phyloP scores from a whole-genome alignment of 2,329 filamentous ascomycete species.

The Taxawa tesnikishii region DNA sequence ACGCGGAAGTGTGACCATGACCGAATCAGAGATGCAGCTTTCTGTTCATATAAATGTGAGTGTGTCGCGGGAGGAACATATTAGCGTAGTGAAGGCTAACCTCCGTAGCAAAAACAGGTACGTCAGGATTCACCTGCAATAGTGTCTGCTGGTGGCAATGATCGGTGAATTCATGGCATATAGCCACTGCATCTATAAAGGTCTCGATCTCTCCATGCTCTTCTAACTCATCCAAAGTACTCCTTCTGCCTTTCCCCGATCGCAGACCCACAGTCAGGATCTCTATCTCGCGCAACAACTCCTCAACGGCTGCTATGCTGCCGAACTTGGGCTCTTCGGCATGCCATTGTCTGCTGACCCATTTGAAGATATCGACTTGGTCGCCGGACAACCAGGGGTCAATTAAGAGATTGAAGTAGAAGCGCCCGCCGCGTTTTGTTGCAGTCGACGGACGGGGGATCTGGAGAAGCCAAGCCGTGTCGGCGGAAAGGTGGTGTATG shows the following conservation, averaged over 20 bases:
- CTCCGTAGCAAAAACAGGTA: conserved; percentile 47
- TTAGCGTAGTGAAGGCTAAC: conserved; percentile 14
- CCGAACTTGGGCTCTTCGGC: conserved; percentile 40
- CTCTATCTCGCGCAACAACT: conserved; percentile 39
- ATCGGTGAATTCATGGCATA: conserved; percentile 57
- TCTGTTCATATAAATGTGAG: too few relatives aligned
- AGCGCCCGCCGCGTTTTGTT: conserved; percentile 29
- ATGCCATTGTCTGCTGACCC: conserved; percentile 57
- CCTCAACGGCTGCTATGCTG: conserved; percentile 44
- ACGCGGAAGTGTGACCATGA: conserved; percentile 48
- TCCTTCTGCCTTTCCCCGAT: conserved; percentile 9
- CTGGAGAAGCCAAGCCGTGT: conserved; percentile 56
- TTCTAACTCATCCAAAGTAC: conserved; percentile 9
- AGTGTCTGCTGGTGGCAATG: conserved; percentile 54
- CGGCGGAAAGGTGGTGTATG: conserved; percentile 53
- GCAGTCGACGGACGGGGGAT: conserved; percentile 41
- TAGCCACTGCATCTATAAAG: conserved; percentile 45
- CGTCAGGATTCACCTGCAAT: conserved; percentile 37
- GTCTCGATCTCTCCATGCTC: conserved; percentile 12
- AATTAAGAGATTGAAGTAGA: conserved; percentile 52
- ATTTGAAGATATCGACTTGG: conserved; percentile 50
- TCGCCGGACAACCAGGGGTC: conserved; percentile 54
- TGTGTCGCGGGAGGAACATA: too few relatives aligned
- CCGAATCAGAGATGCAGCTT: conserved; percentile 44
- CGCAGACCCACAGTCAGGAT: conserved; percentile 19